Evolutionary conservation across 495 filamentous ascomycete species (phyloP).

Genomic region (Friedmanniomyces simplex): DNA sequence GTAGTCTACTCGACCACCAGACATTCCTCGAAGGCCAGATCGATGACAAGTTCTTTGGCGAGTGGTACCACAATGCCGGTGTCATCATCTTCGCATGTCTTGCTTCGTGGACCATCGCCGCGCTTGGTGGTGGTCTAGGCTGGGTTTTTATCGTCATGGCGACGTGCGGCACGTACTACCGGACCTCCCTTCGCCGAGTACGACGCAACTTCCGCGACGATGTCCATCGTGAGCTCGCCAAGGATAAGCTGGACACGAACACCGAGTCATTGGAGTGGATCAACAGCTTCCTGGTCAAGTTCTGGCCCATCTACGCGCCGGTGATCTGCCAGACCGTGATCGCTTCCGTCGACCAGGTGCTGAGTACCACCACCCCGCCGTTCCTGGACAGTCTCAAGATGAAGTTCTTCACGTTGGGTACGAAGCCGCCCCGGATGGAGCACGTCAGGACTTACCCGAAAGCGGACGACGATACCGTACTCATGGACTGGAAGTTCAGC

Average conservation of each 20-base stretch:
- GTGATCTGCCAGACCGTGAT: constrained; percentile 87
- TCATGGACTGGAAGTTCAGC: constrained; percentile 99
- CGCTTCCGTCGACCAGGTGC: constrained; percentile 84
- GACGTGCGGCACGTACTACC: constrained; percentile 85
- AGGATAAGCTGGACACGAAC: constrained; percentile 81
- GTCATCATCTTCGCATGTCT: constrained; percentile 90
- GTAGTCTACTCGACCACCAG: constrained; percentile 72
- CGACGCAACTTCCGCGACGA: constrained; percentile 96
- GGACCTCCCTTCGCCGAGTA: constrained; percentile 86
- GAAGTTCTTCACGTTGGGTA: constrained; percentile 82
- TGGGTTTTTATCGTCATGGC: constrained; percentile 95
- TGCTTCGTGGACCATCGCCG: constrained; percentile 77
- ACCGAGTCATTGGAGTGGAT: constrained; percentile 96
- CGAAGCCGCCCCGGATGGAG: constrained; percentile 90
- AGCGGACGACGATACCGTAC: constrained; percentile 82
- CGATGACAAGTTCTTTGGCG: constrained; percentile 86
- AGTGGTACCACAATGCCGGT: constrained; percentile 95
- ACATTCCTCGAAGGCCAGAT: constrained; percentile 77
- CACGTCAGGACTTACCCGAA: constrained; percentile 98
- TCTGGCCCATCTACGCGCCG: constrained; percentile 97
- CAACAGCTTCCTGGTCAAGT: constrained; percentile 95
- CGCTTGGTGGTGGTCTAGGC: constrained; percentile 79
- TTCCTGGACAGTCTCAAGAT: constrained; percentile 90
- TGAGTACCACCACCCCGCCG: constrained; percentile 79
- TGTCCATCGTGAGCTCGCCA: constrained; percentile 81